A percentile compares a stretch with the other conserved stretches of the same genome.
Evolutionary conservation across 2,329 filamentous ascomycete species (phyloP).

Genomic region (Cercospora zeina): DNA sequence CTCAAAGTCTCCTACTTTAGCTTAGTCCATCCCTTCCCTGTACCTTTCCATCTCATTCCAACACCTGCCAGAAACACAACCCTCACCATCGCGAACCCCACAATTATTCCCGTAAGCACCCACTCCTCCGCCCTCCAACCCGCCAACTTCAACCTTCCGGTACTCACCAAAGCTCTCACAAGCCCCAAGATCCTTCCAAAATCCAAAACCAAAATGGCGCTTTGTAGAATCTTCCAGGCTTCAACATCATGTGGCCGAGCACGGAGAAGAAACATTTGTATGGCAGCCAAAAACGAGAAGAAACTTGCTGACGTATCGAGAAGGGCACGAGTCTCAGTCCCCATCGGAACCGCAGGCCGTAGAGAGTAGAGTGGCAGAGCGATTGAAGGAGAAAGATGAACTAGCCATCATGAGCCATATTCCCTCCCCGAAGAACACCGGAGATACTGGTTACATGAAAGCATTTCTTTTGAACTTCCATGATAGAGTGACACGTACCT

Average conservation of each 20-base stretch:
- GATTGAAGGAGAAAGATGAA: slow-evolving; percentile 2
- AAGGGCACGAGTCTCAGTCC: not conserved
- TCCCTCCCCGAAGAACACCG: too few species aligned
- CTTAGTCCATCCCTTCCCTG: not conserved
- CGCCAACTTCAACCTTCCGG: not conserved
- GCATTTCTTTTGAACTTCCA: not conserved
- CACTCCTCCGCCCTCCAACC: not conserved
- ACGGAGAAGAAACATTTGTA: not conserved
- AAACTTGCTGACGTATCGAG: slow-evolving; percentile 2
- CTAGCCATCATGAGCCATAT: not conserved
- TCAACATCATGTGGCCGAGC: not conserved
- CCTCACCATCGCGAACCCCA: not conserved
- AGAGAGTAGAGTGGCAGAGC: slow-evolving; percentile 1
- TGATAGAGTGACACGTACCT: not conserved
- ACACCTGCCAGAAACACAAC: not conserved
- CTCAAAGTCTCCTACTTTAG: not conserved
- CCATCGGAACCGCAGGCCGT: not conserved
- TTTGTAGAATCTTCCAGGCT: slow-evolving; percentile 3
- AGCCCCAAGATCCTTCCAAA: not conserved
- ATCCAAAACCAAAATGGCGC: not conserved
- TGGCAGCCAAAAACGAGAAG: not conserved
- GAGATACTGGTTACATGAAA: not conserved
- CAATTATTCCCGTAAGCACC: not conserved
- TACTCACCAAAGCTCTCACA: not conserved
- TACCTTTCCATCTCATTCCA: not conserved